Conservation (phyloP, 2,329 filamentous ascomycete species). For the Exophiala oligosperma region DNA sequence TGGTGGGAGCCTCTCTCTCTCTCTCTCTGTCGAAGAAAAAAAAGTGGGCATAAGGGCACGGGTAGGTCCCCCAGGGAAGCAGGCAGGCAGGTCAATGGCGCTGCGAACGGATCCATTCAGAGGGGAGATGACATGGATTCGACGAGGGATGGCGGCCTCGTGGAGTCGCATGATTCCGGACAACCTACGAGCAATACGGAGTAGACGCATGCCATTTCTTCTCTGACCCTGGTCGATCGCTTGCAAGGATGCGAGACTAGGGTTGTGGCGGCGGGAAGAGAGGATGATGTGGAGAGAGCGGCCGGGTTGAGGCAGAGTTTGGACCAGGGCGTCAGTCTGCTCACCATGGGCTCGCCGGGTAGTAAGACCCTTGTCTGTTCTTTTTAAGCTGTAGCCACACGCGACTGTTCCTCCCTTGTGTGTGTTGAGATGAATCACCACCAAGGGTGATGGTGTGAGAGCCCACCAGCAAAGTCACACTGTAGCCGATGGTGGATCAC, state of each 20-base stretch:
- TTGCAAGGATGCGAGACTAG: background rate
- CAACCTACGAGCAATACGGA: background rate
- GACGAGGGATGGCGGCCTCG: constrained; percentile 2
- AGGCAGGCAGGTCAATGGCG: background rate
- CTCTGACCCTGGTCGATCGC: constrained; percentile 1
- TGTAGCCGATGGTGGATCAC: background rate
- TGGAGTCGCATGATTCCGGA: constrained; percentile 4
- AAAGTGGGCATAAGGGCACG: background rate
- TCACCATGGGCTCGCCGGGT: background rate
- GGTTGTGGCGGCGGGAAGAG: background rate
- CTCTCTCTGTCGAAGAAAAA: background rate
- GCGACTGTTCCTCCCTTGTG: background rate
- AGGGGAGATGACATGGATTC: background rate
- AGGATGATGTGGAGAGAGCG: background rate
- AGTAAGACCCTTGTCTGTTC: too few species aligned
- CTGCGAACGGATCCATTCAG: background rate
- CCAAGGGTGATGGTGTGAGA: background rate
- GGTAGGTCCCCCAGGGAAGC: background rate
- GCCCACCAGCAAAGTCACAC: background rate
- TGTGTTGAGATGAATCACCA: background rate
- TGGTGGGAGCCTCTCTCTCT: background rate
- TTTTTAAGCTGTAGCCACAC: background rate
- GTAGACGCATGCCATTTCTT: background rate
- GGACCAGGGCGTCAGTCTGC: background rate
- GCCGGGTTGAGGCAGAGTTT: background rate